A percentile compares a stretch with the other conserved stretches of the same genome.
phyloP scores from a whole-genome alignment of 140 eudicot species.

The Ambrosia hybrid region DNA sequence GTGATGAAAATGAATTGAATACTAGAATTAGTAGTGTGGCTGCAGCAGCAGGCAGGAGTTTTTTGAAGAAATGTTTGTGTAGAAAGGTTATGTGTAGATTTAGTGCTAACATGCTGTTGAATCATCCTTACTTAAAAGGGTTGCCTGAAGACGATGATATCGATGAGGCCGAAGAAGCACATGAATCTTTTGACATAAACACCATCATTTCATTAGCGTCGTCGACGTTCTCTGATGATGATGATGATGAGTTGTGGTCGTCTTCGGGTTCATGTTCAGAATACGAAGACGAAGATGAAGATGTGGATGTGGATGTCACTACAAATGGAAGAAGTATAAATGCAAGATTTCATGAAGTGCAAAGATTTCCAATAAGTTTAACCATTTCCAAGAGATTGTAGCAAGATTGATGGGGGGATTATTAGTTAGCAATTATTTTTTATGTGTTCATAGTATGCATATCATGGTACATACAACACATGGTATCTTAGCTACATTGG shows the following conservation, averaged over 20 bases:
- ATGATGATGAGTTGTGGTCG: slow-evolving; percentile 29
- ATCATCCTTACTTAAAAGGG: slow-evolving; percentile 42
- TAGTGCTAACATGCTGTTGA: slow-evolving; percentile 39
- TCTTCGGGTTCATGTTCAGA: slow-evolving; percentile 29
- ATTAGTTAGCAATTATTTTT: slow-evolving; percentile 19
- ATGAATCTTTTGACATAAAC: not conserved
- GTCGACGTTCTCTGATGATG: slow-evolving; percentile 18
- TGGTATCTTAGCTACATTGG: not conserved
- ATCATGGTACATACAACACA: slow-evolving; percentile 16
- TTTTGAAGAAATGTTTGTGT: slow-evolving; percentile 50
- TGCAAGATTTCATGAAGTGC: slow-evolving; percentile 30
- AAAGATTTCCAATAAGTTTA: slow-evolving; percentile 23
- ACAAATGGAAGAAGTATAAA: slow-evolving; percentile 14
- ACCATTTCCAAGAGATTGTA: slow-evolving; percentile 23
- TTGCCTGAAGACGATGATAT: slow-evolving; percentile 29
- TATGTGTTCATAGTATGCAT: slow-evolving; percentile 25
- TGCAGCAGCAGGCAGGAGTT: slow-evolving; percentile 40
- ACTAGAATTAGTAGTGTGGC: slow-evolving; percentile 27
- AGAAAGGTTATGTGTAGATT: slow-evolving; percentile 46
- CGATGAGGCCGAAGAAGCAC: slow-evolving; percentile 25
- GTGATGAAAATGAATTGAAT: slow-evolving; percentile 27
- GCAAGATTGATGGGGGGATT: not conserved
- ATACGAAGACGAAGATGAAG: slow-evolving; percentile 15
- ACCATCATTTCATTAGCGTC: not conserved
- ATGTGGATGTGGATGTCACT: slow-evolving; percentile 18